Base-by-base conservation (phyloP, 1,284 basidiomycete genomes). In the Trichosporon sp. region DNA sequence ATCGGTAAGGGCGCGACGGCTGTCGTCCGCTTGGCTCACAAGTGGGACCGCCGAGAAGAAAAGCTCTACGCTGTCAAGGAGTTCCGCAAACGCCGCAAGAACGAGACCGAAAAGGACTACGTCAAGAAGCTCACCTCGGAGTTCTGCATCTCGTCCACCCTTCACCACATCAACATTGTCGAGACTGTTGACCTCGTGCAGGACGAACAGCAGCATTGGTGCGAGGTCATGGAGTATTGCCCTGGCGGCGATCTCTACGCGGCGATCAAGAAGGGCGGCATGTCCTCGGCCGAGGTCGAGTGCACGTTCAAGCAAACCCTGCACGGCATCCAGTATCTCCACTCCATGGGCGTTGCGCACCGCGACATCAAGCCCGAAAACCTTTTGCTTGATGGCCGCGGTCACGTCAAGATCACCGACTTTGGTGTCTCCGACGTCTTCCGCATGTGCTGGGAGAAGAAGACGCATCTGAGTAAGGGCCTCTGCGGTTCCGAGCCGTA, bases 11-110 rank as follows among this genome's bases (percentile, higher is more conserved):
- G 95, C 36, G 96, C 95, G 11, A 99, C 95, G 5, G 94, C 92
- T 34, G 93, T 98, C 61, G 96, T 99, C 44, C 85, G 92, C 49
- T 85, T 99, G 3, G 96, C 95, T 36, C 95, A 99, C 83, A 98
- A 98, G 82, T 98, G 95, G 95, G 95, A 99, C 80, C 85, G 95
- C 66, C 87, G 85, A 32, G 94, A 95, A 74, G 96, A 99, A 81
- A 96, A 95, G 83, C 84, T 99, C n/a, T 99, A 98, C 74, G 95
- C 95, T 40, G 91, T 99, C 78, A 99, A 99, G 89, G 95, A 99
- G 83, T 98, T 99, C 85, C 89, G 95, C 64, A 97, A 97, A 80
- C 87, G 95, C 70, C 87, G 95, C 75, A 96, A 95, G 86, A 97
- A 96, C 79, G 95, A 99, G 83, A 89, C 94, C 2, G 95, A 99